phyloP scores from a whole-genome alignment of 768 basidiomycete species.

The Serendipita sp. region DNA sequence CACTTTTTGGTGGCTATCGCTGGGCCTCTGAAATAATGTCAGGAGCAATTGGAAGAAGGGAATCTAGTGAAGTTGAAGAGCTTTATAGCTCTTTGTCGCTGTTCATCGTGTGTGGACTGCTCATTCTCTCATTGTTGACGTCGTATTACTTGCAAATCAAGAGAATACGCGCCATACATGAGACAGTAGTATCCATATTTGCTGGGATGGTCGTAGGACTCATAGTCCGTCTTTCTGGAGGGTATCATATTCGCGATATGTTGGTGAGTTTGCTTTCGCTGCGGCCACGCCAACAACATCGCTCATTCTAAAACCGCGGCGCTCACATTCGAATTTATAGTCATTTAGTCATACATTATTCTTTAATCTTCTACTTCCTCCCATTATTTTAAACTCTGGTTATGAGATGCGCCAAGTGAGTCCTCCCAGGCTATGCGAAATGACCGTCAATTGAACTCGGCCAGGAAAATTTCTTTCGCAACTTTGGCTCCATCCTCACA shows the following conservation, averaged over 20 bases:
- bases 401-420: slow-evolving; percentile 91
- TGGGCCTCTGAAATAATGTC: background rate
- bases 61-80: slow-evolving; percentile 49
- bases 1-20: background rate
- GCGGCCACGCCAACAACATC: background rate
- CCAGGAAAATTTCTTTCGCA: slow-evolving; percentile 96
- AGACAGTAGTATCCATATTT: slow-evolving; percentile 88
- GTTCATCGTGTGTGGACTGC: slow-evolving; percentile 78
- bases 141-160: slow-evolving; percentile 98
- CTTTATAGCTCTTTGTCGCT: slow-evolving; percentile 90
- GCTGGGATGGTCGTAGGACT: slow-evolving; percentile 94
- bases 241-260: slow-evolving; percentile 93
- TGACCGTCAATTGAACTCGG: slow-evolving; percentile 6
- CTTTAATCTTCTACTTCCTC: slow-evolving; percentile 94
- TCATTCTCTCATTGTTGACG: slow-evolving; percentile 87
- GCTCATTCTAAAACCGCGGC: background rate
- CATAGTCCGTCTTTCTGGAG: slow-evolving; percentile 76
- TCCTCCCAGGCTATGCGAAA: background rate
- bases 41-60: background rate
- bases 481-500: slow-evolving; percentile 88
- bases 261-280: slow-evolving; percentile 44
- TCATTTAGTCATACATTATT: slow-evolving; percentile 94
- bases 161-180: slow-evolving; percentile 86
- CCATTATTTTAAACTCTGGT: slow-evolving; percentile 95
- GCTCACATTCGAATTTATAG: slow-evolving; percentile 24